Percentiles rank a stretch among this genome's conserved stretches.
These are phyloP conservation scores for Sphaerulina populicola DNA, from an alignment of 2,329 filamentous ascomycete species.

Conservation along the genomic window DNA sequence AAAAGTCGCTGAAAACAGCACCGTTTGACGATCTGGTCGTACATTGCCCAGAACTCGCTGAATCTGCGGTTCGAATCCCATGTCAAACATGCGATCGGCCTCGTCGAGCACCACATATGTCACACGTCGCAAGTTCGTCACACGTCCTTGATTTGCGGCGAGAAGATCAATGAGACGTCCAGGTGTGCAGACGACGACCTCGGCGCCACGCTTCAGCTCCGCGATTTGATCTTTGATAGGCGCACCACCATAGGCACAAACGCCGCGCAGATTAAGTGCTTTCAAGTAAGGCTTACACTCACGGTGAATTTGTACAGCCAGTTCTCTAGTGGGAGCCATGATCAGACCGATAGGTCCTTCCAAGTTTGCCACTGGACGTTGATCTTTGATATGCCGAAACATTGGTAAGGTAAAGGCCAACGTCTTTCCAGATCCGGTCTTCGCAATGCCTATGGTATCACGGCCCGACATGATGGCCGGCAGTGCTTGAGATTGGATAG, in stretches of 20 bases:
- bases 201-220: constrained; percentile 86
- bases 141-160: constrained; percentile 84
- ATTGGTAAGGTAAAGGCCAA: constrained; percentile 91
- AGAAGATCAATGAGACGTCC: constrained; percentile 93
- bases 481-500: constrained; percentile 91
- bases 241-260: constrained; percentile 89
- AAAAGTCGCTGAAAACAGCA: constrained; percentile 94
- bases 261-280: constrained; percentile 71
- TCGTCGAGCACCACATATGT: constrained; percentile 95
- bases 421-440: constrained; percentile 96
- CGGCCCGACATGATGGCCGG: constrained; percentile 92
- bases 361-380: constrained; percentile 67
- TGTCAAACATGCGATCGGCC: constrained; percentile 98
- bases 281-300: constrained; percentile 94
- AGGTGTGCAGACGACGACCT: constrained; percentile 91
- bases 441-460: constrained; percentile 92
- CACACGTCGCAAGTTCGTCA: constrained; percentile 80
- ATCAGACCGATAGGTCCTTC: constrained; percentile 85
- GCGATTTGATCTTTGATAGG: constrained; percentile 97
- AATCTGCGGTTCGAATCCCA: constrained; percentile 97
- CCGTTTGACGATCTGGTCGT: constrained; percentile 84
- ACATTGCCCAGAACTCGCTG: constrained; percentile 93
- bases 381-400: constrained; percentile 96
- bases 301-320: constrained; percentile 86
- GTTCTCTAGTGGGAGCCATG: constrained; percentile 87